phyloP scores from a whole-genome alignment of 225 moss, liverwort and hornwort genomes.

The Antitrichia curtipendula region DNA sequence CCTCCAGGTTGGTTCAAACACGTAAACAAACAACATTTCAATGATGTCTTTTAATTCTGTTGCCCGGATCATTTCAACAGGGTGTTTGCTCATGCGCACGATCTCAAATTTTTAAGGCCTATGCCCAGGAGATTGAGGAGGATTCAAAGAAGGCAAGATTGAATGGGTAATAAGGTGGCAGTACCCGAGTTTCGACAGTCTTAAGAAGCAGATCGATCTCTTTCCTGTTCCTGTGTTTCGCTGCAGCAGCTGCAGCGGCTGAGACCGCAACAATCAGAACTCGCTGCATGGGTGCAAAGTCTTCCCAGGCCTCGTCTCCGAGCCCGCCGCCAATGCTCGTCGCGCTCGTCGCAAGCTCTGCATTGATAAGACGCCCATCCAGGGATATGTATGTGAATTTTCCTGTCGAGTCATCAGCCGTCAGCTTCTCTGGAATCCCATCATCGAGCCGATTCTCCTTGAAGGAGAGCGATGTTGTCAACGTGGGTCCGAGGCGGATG shows the following conservation, averaged over 20 bases:
- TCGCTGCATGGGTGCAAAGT: slow-evolving; percentile 27
- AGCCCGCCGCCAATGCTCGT: slow-evolving; percentile 26
- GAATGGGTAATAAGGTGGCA: background rate
- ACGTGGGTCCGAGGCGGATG: background rate
- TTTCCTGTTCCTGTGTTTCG: slow-evolving; percentile 19
- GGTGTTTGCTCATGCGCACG: too few species aligned
- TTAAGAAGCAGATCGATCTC: slow-evolving; percentile 21
- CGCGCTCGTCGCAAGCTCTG: slow-evolving; percentile 32
- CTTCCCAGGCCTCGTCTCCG: slow-evolving; percentile 25
- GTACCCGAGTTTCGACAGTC: slow-evolving; percentile 25
- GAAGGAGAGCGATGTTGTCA: background rate
- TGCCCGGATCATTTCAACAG: background rate
- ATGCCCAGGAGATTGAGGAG: background rate
- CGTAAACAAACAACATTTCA: background rate
- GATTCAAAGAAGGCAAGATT: background rate
- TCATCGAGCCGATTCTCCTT: background rate
- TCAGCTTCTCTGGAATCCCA: background rate
- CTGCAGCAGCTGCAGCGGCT: slow-evolving; percentile 32
- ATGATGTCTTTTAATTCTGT: background rate
- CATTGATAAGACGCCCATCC: slow-evolving; percentile 43
- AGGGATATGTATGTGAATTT: slow-evolving; percentile 35
- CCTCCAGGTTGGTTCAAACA: background rate
- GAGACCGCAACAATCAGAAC: slow-evolving; percentile 40
- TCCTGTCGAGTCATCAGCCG: slow-evolving; percentile 1
- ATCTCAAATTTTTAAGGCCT: background rate